Base-by-base conservation (phyloP, 176 grass and related monocot species). In the Avena eriantha region DNA sequence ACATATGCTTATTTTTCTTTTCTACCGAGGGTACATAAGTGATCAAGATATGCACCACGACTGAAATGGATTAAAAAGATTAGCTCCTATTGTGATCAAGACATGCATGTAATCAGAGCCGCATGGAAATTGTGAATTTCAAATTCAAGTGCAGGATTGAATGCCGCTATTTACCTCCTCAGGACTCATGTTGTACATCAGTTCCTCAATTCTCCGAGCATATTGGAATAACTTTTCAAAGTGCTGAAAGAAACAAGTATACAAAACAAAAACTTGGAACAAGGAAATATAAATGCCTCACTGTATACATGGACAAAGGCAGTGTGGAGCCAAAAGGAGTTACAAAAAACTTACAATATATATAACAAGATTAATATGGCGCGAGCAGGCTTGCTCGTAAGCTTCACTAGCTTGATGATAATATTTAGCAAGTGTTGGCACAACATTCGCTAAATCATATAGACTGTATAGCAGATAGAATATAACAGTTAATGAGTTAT, bases 391-490 rank as follows among this genome's bases (percentile, higher is more conserved):
- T 87, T 94, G 92, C 83, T 98, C 96, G 69, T 98, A 96, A 51
- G 90, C 88, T 92, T 95, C 93, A 86, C 96, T 98, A 67, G 96
- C 96, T 92, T 98, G 96, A 87, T 96, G 96, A 84, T 98, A 98
- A 83, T 89, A 98, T 66, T 98, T 95, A 84, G 96, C 96, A 77
- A 98, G 96, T 79, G 82, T 98, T 69, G 92, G 86, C 21, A 98
- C 93, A 80, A 88, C 89, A 91, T 98, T 98, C 14, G 96, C 96
- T 74, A 98, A 91, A 84, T 98, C 93, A 80, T 98, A 98, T 18
- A 95, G 80, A 66, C 93, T 93, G 90, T 31, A 84, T 1, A 63
- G 46, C 12, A 80, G 35, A 81, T 77, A 49, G 86, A 59, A 84
- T 45, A 87, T 65, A 35, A 54, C 3, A 78, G n/a, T 84, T 69